Evolutionary conservation across 768 basidiomycete species (phyloP).

Genomic region (Boletus subparvulus): DNA sequence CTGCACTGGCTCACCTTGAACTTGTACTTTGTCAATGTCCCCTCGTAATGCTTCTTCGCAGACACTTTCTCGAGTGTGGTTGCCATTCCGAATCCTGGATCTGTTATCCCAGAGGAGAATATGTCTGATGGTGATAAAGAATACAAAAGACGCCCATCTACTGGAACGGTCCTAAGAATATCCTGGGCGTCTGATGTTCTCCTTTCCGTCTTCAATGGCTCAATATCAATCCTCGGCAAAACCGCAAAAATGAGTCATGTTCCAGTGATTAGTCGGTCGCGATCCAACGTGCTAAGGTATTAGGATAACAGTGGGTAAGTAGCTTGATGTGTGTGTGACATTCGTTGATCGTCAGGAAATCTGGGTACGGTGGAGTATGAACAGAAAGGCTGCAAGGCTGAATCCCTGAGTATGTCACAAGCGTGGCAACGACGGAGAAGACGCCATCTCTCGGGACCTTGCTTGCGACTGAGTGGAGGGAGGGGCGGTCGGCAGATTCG

Average conservation of each 20-base stretch:
- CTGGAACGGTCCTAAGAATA: slow-evolving; percentile 7
- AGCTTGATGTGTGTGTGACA: neutral
- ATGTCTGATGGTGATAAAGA: slow-evolving; percentile 1
- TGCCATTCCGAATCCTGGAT: slow-evolving; percentile 10
- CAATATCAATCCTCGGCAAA: neutral
- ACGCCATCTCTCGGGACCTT: neutral
- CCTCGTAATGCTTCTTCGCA: slow-evolving; percentile 76
- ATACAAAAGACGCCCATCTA: neutral
- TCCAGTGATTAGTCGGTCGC: neutral
- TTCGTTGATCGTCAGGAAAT: neutral
- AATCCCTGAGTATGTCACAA: neutral
- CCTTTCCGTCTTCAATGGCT: neutral
- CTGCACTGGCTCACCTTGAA: slow-evolving; percentile 54
- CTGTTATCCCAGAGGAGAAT: neutral
- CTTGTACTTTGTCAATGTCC: slow-evolving; percentile 82
- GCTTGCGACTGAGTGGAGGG: neutral
- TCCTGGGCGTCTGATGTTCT: neutral
- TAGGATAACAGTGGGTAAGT: slow-evolving; percentile 1
- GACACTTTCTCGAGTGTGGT: slow-evolving; percentile 63
- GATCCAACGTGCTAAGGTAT: slow-evolving; percentile 7
- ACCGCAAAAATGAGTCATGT: neutral
- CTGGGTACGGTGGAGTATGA: neutral
- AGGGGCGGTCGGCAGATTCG: neutral
- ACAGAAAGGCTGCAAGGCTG: neutral
- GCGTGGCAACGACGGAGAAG: neutral